Evolutionary conservation across 768 basidiomycete species (phyloP).

Genomic region (Dioszegia crocea): DNA sequence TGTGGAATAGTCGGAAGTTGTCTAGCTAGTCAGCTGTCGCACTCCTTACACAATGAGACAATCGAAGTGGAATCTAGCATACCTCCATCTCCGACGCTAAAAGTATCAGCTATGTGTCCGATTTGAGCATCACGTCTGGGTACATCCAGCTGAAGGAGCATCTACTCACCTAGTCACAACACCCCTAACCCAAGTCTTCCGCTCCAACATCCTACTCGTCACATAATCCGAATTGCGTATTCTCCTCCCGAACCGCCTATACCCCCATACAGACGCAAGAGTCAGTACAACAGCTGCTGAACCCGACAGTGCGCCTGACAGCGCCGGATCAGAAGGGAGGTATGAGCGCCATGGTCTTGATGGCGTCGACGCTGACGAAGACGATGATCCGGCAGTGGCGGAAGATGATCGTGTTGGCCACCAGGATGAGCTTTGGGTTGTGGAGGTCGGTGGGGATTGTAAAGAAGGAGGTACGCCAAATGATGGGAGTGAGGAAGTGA

Average conservation of each 20-base stretch:
- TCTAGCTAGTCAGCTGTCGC: conserved; percentile 51
- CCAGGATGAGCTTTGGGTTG: background rate
- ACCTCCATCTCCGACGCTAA: conserved; percentile 42
- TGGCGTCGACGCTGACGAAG: background rate
- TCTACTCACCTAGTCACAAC: conserved; percentile 66
- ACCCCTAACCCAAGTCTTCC: conserved; percentile 69
- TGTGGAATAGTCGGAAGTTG: conserved; percentile 84
- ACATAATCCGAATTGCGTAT: conserved; percentile 67
- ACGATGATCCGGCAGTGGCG: background rate
- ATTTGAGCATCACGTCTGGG: background rate
- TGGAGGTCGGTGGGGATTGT: background rate
- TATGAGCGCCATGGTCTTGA: conserved; percentile 11
- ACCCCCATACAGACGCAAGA: conserved; percentile 26
- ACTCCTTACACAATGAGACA: too few species aligned
- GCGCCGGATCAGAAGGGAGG: conserved; percentile 33
- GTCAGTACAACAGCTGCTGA: conserved; percentile 46
- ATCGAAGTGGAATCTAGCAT: conserved; percentile 7
- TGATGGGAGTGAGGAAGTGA: conserved; percentile 15
- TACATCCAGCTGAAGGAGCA: too few species aligned
- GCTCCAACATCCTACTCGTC: conserved; percentile 60
- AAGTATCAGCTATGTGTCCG: background rate
- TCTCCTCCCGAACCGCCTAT: conserved; percentile 50
- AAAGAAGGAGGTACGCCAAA: conserved; percentile 3
- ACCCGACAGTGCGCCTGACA: conserved; percentile 38
- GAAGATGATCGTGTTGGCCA: conserved; percentile 10